A percentile compares a stretch with the other conserved stretches of the same genome.
These are phyloP conservation scores for Hygrophorus pudorinus DNA, from an alignment of 768 basidiomycete species.

Conservation along the genomic window DNA sequence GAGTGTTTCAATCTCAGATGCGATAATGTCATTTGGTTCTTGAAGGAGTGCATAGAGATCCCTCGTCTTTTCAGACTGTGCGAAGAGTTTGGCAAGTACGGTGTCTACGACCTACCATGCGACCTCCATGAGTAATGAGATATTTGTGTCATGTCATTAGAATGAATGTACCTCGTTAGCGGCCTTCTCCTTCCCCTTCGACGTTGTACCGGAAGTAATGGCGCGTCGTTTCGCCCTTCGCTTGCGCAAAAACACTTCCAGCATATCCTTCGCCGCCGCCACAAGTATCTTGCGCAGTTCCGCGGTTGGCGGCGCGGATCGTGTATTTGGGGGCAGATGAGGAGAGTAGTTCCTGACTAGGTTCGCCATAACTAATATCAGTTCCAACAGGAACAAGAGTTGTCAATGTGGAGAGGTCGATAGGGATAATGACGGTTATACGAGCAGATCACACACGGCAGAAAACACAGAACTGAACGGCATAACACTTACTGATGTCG, in stretches of 20 bases:
- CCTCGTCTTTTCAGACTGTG: slow-evolving; percentile 45
- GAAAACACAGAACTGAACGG: slow-evolving; percentile 15
- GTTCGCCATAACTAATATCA: slow-evolving; percentile 77
- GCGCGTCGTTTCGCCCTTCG: slow-evolving; percentile 39
- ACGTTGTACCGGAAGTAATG: slow-evolving; percentile 16
- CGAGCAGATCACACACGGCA: slow-evolving; percentile 16
- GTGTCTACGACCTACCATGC: slow-evolving; percentile 64
- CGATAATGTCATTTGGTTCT: slow-evolving; percentile 40
- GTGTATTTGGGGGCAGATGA: slow-evolving; percentile 63
- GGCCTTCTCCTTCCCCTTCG: slow-evolving; percentile 12
- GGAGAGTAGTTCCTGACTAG: slow-evolving; percentile 91
- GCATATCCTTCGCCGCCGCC: slow-evolving; percentile 64
- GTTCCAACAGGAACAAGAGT: slow-evolving; percentile 43
- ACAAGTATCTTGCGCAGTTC: slow-evolving; percentile 58
- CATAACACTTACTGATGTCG: slow-evolving; percentile 68
- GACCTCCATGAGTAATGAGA: background rate
- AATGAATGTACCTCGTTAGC: slow-evolving; percentile 7
- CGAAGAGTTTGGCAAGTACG: slow-evolving; percentile 65
- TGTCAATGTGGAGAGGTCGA: slow-evolving; percentile 12
- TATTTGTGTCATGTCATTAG: background rate
- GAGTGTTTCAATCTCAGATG: slow-evolving; percentile 54
- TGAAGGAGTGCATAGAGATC: slow-evolving; percentile 53
- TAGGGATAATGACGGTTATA: slow-evolving; percentile 16
- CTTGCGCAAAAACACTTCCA: slow-evolving; percentile 57
- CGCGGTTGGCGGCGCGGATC: slow-evolving; percentile 56